A percentile compares a stretch with the other conserved stretches of the same genome.
phyloP scores from a whole-genome alignment of 1,139 yeast species.

The Kodamaea arcana region DNA sequence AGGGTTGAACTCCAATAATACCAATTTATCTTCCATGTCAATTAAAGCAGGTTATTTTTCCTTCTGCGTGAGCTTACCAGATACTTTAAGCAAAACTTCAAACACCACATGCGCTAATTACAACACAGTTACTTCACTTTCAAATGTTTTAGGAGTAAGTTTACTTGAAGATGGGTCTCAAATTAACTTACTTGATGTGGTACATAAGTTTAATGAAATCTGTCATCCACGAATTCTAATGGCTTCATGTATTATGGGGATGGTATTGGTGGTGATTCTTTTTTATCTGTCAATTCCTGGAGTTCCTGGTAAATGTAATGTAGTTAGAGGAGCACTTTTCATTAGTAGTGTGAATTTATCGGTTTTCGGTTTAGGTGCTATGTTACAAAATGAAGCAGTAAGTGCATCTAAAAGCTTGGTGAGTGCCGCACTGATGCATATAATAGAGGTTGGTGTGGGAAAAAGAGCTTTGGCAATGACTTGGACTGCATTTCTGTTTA shows the following conservation, averaged over 20 bases:
- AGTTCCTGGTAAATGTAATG: constrained; percentile 39
- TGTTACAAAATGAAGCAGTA: constrained; percentile 63
- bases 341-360: constrained; percentile 38
- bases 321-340: constrained; percentile 30
- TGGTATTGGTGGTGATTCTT: constrained; percentile 36
- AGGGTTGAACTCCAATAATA: constrained; percentile 22
- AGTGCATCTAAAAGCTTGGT: constrained; percentile 42
- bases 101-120: constrained; percentile 32
- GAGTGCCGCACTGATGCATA: constrained; percentile 48
- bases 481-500: constrained; percentile 22
- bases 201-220: constrained; percentile 37
- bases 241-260: constrained; percentile 42
- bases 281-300: constrained; percentile 46
- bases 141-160: constrained; percentile 23
- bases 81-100: constrained; percentile 6
- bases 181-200: constrained; percentile 40
- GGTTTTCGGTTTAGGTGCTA: constrained; percentile 67
- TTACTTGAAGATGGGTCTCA: constrained; percentile 4
- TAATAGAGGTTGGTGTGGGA: constrained; percentile 46
- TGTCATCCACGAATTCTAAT: constrained; percentile 55
- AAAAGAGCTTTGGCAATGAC: constrained; percentile 40
- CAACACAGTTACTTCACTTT: constrained; percentile 18
- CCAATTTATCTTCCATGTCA: constrained; percentile 25
- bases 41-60: constrained; percentile 51
- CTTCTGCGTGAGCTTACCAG: constrained; percentile 35